Evolutionary conservation across 768 basidiomycete species (phyloP).

Genomic region (Cantharellus anzutake): DNA sequence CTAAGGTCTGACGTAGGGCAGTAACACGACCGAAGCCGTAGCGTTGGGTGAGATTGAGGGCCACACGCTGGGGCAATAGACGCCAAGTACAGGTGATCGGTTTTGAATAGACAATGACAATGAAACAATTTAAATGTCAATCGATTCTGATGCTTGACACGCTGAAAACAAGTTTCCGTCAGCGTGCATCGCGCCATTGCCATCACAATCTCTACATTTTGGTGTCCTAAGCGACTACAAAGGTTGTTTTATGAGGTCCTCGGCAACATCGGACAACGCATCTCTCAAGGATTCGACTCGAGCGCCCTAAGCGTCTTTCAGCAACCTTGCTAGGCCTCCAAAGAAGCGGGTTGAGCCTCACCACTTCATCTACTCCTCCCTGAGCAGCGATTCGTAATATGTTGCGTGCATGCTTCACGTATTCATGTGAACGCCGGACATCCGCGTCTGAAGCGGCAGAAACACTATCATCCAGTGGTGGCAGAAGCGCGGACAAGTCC

Average conservation of each 20-base stretch:
- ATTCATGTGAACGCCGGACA: neutral
- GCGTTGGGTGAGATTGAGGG: too few species aligned
- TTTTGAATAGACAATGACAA: neutral
- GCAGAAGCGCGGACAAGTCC: neutral
- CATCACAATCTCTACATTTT: neutral
- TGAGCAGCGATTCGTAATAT: neutral
- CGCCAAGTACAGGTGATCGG: neutral
- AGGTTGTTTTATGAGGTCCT: neutral
- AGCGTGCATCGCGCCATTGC: neutral
- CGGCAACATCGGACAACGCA: neutral
- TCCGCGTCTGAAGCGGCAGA: neutral
- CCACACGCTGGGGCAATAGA: too few species aligned
- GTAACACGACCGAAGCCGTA: too few species aligned
- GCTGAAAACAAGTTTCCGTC: neutral
- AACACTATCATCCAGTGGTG: neutral
- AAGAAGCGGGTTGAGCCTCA: neutral
- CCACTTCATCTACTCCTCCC: neutral
- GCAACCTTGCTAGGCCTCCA: neutral
- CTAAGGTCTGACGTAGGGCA: too few species aligned
- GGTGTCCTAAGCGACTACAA: neutral
- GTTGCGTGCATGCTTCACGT: neutral
- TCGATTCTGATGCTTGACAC: neutral
- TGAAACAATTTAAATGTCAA: neutral
- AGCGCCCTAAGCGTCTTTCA: neutral
- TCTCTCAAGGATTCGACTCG: neutral